Percentiles rank a stretch among this genome's conserved stretches.
Conservation (phyloP, 2,329 filamentous ascomycete genomes). For the Byssochlamys sp. region DNA sequence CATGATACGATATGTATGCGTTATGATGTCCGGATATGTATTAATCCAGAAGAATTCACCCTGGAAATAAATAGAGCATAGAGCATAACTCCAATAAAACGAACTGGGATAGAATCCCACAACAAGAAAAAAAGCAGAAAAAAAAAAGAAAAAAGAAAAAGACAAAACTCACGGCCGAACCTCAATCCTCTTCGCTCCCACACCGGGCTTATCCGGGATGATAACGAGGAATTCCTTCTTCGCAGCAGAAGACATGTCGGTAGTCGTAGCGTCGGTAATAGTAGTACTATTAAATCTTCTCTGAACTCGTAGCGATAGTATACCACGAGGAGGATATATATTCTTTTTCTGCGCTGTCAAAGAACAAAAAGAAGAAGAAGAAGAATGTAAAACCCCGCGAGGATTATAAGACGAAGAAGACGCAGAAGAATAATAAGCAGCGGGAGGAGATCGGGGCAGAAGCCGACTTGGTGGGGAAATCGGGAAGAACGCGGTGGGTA, state of each 20-base stretch:
- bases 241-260: slow-evolving; percentile 10
- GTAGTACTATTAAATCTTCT: not conserved
- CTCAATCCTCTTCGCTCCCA: slow-evolving; percentile 52
- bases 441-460: not conserved
- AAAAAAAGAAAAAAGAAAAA: not conserved
- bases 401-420: not conserved
- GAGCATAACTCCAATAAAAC: no score
- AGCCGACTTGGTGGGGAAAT: not conserved
- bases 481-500: not conserved
- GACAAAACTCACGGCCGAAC: slow-evolving; percentile 21
- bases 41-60: no score
- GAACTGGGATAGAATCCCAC: no score
- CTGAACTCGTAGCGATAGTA: not conserved
- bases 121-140: not conserved
- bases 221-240: slow-evolving; percentile 61
- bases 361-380: no score
- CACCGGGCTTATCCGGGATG: slow-evolving; percentile 56
- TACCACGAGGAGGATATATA: not conserved
- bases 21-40: no score
- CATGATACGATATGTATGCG: no score
- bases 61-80: no score
- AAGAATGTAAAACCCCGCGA: no score
- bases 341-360: not conserved
- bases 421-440: not conserved
- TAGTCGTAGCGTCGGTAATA: slow-evolving; percentile 7